A percentile compares a stretch with the other conserved stretches of the same genome.
Evolutionary conservation across 2,329 filamentous ascomycete genomes (phyloP).

Genomic region (Lasiodiplodia hormozganensis): DNA sequence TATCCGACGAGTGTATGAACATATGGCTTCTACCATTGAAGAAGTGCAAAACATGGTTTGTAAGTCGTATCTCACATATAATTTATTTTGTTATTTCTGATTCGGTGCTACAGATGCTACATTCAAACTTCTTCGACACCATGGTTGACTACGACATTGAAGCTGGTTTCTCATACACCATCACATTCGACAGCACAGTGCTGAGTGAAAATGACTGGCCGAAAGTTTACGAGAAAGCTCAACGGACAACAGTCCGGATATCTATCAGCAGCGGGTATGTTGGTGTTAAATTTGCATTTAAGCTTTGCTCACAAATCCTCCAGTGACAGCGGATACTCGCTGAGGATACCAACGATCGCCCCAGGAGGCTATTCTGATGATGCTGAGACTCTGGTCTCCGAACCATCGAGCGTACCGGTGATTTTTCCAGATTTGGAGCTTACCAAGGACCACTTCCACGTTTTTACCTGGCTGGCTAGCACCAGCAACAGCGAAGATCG

Average conservation of each 20-base stretch:
- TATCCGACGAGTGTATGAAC: conserved; percentile 10
- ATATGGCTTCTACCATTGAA: conserved; percentile 10
- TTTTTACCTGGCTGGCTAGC: conserved; percentile 9
- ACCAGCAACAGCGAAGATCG: neutral
- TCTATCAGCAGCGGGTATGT: neutral
- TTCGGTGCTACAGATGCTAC: neutral
- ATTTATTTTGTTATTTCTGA: neutral
- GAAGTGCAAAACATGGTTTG: conserved; percentile 15
- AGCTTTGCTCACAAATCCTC: neutral
- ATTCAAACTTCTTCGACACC: neutral
- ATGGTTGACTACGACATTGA: neutral
- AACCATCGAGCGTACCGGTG: neutral
- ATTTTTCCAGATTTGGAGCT: neutral
- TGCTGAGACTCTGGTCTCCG: conserved; percentile 6
- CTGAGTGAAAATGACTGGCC: conserved; percentile 8
- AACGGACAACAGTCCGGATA: neutral
- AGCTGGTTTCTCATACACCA: neutral
- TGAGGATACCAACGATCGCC: neutral
- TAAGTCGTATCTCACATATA: neutral
- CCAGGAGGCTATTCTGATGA: neutral
- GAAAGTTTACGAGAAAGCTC: conserved; percentile 1
- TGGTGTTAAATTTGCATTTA: too few relatives aligned
- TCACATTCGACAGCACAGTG: neutral
- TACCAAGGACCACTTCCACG: neutral
- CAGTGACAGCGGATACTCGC: neutral